Conservation (phyloP, 2,329 filamentous ascomycete species). For the Colletotrichum sp. region DNA sequence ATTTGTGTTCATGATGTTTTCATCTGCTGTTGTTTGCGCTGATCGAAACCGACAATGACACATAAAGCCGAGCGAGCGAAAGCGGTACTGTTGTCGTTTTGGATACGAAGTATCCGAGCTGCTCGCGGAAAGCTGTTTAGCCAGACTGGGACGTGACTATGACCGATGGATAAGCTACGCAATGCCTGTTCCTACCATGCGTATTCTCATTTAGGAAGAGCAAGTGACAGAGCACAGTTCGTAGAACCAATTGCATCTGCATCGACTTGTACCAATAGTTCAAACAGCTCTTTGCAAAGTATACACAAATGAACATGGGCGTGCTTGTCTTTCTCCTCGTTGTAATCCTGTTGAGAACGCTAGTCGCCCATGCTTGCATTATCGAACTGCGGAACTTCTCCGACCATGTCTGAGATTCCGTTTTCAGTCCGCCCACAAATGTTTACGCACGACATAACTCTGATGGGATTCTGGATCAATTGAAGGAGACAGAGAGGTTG, state of each 20-base stretch:
- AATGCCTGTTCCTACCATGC: neutral
- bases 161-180: neutral
- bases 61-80: neutral
- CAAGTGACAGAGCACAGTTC: neutral
- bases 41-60: neutral
- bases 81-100: neutral
- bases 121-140: neutral
- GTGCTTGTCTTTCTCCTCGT: neutral
- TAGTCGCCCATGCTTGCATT: neutral
- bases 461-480: neutral
- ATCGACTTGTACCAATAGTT: fast-evolving
- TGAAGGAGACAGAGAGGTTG: neutral
- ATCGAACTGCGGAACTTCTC: neutral
- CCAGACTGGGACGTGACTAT: neutral
- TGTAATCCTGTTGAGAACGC: neutral
- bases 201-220: neutral
- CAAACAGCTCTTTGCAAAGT: neutral
- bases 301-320: neutral
- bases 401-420: neutral
- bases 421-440: neutral
- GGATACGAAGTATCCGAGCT: neutral
- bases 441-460: neutral
- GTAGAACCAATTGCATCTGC: fast-evolving
- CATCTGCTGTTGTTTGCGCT: neutral
- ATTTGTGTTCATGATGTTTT: neutral